Evolutionary conservation across 1,284 basidiomycete genomes (phyloP).

Genomic region (Melampsora occidentalis): DNA sequence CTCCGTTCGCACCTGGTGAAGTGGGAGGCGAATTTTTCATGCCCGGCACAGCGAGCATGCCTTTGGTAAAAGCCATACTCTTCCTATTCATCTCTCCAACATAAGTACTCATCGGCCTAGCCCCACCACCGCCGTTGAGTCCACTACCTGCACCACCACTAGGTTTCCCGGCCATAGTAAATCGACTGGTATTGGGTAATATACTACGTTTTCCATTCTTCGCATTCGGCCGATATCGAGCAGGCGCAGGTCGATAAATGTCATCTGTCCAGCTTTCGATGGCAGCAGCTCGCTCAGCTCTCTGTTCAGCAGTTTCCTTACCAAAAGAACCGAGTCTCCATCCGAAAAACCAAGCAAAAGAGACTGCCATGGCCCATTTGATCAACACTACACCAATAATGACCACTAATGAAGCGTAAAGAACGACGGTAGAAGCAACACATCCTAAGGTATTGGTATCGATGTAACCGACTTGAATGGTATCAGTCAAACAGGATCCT

Average conservation of each 20-base stretch:
- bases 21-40: conserved; percentile 40
- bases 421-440: conserved; percentile 87
- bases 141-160: neutral
- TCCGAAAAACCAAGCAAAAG: conserved; percentile 96
- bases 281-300: conserved; percentile 83
- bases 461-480: conserved; percentile 84
- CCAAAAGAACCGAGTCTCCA: conserved; percentile 91
- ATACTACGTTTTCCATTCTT: conserved; percentile 65
- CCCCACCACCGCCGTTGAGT: neutral
- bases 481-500: conserved; percentile 79
- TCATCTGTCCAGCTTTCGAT: conserved; percentile 97
- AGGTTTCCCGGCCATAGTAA: conserved; percentile 67
- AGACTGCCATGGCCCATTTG: conserved; percentile 92
- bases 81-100: conserved; percentile 57
- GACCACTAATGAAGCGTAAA: conserved; percentile 92
- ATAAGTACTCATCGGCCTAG: conserved; percentile 55
- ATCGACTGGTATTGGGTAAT: conserved; percentile 77
- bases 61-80: conserved; percentile 26
- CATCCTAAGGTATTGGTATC: conserved; percentile 93
- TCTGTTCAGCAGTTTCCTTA: conserved; percentile 85
- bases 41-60: conserved; percentile 20
- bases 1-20: conserved; percentile 16
- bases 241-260: conserved; percentile 91
- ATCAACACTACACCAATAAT: conserved; percentile 95
- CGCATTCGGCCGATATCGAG: conserved; percentile 78